Percentiles rank a stretch among this genome's conserved stretches.
Evolutionary conservation across 352 stramenopile species (phyloP).

Genomic region (Thalassiosira livingstoniorum): DNA sequence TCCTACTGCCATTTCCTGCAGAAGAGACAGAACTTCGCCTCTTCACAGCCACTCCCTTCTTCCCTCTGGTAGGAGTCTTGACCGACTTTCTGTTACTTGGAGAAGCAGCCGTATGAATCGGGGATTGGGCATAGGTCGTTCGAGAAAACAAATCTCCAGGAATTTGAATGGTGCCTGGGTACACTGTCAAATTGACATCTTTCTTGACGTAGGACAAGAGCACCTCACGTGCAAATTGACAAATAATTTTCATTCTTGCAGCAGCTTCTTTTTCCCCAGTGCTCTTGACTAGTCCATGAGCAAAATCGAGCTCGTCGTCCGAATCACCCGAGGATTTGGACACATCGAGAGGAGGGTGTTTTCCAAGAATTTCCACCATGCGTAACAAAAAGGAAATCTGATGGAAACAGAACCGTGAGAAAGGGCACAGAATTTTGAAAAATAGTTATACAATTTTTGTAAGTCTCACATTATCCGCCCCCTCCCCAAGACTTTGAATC

Average conservation of each 20-base stretch:
- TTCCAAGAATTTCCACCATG: constrained; percentile 76
- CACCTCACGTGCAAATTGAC: constrained; percentile 72
- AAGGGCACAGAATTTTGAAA: background rate
- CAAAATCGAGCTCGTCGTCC: constrained; percentile 27
- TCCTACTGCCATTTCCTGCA: too few species aligned
- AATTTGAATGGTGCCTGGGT: constrained; percentile 75
- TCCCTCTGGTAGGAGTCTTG: too few species aligned
- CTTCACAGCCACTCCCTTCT: too few species aligned
- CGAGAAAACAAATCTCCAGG: constrained; percentile 69
- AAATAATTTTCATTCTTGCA: constrained; percentile 74
- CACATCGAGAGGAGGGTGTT: constrained; percentile 60
- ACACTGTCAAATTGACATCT: constrained; percentile 79
- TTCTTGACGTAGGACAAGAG: constrained; percentile 83
- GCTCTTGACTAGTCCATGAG: constrained; percentile 1
- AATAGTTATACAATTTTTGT: background rate
- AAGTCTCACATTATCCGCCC: constrained; percentile 77
- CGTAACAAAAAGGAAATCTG: constrained; percentile 83
- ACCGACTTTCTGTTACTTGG: too few species aligned
- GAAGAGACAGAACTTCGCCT: too few species aligned
- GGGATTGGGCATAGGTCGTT: background rate
- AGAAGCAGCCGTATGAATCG: too few species aligned
- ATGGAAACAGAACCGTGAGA: background rate
- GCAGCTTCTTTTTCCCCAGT: constrained; percentile 39
- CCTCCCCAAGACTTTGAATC: constrained; percentile 76
- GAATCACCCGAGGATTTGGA: constrained; percentile 38